Evolutionary conservation across 2,329 filamentous ascomycete species (phyloP).

Genomic region (Ascochyta koolunga): DNA sequence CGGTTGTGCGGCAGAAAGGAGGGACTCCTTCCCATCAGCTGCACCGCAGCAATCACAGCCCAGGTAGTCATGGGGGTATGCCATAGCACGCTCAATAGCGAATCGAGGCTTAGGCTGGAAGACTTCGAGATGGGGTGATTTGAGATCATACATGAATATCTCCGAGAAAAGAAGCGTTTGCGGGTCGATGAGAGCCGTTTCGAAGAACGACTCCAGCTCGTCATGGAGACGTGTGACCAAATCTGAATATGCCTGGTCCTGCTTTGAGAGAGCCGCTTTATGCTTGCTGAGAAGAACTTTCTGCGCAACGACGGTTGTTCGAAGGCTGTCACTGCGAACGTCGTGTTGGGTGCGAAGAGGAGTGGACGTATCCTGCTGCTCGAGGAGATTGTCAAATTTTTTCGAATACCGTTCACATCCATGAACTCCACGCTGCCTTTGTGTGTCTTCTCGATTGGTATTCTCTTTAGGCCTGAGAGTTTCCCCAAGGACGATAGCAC

Average conservation of each 20-base stretch:
- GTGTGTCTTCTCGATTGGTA: constrained; percentile 3
- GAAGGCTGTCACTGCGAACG: constrained; percentile 69
- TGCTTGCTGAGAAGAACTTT: constrained; percentile 81
- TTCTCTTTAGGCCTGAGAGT: not conserved
- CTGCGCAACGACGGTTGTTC: constrained; percentile 80
- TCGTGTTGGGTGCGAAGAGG: constrained; percentile 77
- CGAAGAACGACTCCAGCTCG: constrained; percentile 57
- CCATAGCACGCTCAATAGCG: constrained; percentile 73
- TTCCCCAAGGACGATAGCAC: constrained; percentile 49
- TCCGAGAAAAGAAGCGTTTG: constrained; percentile 68
- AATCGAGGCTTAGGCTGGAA: constrained; percentile 76
- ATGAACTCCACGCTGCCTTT: constrained; percentile 27
- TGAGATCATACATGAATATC: constrained; percentile 76
- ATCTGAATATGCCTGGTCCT: constrained; percentile 73
- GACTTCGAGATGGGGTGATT: constrained; percentile 71
- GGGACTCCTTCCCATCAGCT: constrained; percentile 46
- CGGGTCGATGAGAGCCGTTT: constrained; percentile 55
- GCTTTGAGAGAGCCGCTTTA: constrained; percentile 70
- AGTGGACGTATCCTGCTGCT: constrained; percentile 28
- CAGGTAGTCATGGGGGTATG: constrained; percentile 77
- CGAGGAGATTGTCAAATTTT: constrained; percentile 45
- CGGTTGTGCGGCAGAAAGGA: constrained; percentile 67
- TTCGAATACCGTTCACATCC: constrained; percentile 26
- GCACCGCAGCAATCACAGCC: constrained; percentile 70
- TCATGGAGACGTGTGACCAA: constrained; percentile 65